These are phyloP conservation scores for Aristolochia fimbriata DNA, from an alignment of 164 flowering plant genomes.

Conservation along the genomic window DNA sequence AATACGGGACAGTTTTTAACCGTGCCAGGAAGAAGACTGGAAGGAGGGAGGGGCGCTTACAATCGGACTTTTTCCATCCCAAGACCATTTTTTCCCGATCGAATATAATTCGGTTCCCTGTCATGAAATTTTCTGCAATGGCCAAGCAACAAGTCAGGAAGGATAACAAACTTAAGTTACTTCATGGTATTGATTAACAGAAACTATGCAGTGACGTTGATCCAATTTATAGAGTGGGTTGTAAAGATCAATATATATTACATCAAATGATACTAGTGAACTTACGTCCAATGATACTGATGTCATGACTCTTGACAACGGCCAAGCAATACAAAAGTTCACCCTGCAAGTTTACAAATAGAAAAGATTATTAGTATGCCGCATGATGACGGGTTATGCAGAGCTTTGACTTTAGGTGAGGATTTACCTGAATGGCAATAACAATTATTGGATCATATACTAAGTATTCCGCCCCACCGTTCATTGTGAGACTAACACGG, in stretches of 20 bases:
- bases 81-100: constrained; percentile 57
- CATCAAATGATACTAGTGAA: constrained; percentile 12
- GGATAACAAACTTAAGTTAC: too few species aligned
- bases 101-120: constrained; percentile 66
- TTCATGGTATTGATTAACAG: too few species aligned
- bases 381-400: background rate
- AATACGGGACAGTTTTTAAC: background rate
- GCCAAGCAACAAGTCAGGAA: too few species aligned
- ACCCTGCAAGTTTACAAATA: constrained; percentile 23
- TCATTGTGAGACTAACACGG: constrained; percentile 20
- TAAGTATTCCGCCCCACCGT: constrained; percentile 22
- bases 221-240: background rate
- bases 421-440: constrained; percentile 26
- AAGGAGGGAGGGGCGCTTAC: constrained; percentile 32
- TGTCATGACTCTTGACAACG: constrained; percentile 47
- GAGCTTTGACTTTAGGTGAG: background rate
- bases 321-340: constrained; percentile 46
- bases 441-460: constrained; percentile 17
- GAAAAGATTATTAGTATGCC: background rate
- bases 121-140: constrained; percentile 83
- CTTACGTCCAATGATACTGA: constrained; percentile 90
- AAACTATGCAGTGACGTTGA: background rate
- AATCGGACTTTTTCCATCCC: constrained; percentile 77
- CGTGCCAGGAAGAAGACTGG: background rate
- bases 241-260: too few species aligned